Base-by-base conservation (phyloP, 495 filamentous ascomycete genomes). In the Talaromyces trachyspermus region DNA sequence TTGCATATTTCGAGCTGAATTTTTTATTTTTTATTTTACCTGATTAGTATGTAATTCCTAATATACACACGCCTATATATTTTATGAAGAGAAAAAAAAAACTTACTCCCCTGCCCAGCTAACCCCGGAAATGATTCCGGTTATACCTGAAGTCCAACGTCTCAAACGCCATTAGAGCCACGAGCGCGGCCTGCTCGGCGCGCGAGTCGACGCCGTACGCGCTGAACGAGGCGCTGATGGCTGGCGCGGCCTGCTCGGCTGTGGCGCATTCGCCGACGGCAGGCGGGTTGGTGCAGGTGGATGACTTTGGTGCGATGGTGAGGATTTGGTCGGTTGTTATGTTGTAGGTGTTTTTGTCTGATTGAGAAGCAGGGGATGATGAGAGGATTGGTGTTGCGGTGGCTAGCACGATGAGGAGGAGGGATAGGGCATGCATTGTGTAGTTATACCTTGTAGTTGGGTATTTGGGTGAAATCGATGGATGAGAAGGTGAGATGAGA, bases 1-100 rank as follows among this genome's bases (percentile, higher is more conserved):
- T 71, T 87, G 83, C 87, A 92, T 89, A 60, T 88, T 88, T 18
- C 82, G 75, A 0, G 87, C 59, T 69, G 32, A 11, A 33, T 38
- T 17, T 30, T 14, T n/a, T n/a, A n/a, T n/a, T n/a, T 49, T 39
- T 26, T 32, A 51, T 36, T 3, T 29, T 17, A 46, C 22, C 43
- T 32, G 18, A 30, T 26, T 15, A 5, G 4, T 24, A 25, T 24
- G 8, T 11, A 10, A 23, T 36, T 35, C 44, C n/a, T 24, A 23
- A 18, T 26, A 32, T 35, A 32, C 17, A n/a, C 3, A n/a, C n/a
- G n/a, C 0, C n/a, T 32, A 41, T 48, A 9, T 35, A 18, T 35
- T 24, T 24, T 10, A n/a, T 15, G 25, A 19, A 22, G 4, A 19
- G 25, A 29, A 37, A 36, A 23, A 40, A 17, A 44, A 49, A 50